A percentile compares a stretch with the other conserved stretches of the same genome.
Evolutionary conservation across 83 land plant genomes (phyloP).

Genomic region (Thuja plicata): DNA sequence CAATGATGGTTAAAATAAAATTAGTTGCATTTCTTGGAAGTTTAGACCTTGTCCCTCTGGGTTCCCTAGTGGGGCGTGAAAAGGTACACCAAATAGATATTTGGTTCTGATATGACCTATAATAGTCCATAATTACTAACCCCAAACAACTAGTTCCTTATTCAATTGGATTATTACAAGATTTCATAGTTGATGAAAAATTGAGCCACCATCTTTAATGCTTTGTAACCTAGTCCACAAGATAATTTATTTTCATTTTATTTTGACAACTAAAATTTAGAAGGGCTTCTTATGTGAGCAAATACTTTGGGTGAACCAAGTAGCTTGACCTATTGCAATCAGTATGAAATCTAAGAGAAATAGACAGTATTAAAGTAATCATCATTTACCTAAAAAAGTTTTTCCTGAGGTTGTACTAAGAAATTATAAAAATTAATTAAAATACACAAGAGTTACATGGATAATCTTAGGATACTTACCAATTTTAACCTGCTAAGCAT

Average conservation of each 20-base stretch:
- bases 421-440: neutral
- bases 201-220: neutral
- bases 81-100: neutral
- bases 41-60: no score
- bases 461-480: neutral
- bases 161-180: no score
- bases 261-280: no score
- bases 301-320: neutral
- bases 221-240: neutral
- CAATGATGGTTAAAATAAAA: no score
- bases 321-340: neutral
- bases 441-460: neutral
- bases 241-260: no score
- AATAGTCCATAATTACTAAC: no score
- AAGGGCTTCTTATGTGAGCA: neutral
- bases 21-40: no score
- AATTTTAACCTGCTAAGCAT: conserved; percentile 36
- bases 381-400: neutral
- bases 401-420: neutral
- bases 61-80: no score
- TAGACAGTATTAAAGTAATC: neutral
- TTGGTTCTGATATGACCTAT: neutral
- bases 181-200: no score
- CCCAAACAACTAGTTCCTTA: no score
- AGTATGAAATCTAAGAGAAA: neutral